Evolutionary conservation across 495 filamentous ascomycete genomes (phyloP).

Genomic region (Xylona heveae): DNA sequence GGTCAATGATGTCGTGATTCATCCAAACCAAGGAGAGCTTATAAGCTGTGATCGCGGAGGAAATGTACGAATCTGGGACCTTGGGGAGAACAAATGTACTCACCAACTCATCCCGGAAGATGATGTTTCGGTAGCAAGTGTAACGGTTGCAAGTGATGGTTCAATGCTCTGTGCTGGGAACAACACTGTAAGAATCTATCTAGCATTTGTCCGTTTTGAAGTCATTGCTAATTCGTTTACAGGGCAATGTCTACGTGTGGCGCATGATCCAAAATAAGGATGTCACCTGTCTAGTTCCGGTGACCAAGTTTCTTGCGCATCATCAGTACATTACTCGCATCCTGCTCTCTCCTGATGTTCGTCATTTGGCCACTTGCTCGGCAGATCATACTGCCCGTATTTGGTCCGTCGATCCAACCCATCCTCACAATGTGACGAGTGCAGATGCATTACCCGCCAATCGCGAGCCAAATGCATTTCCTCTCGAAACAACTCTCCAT

Average conservation of each 20-base stretch:
- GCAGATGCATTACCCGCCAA: slow-evolving; percentile 1
- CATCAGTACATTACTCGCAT: slow-evolving; percentile 87
- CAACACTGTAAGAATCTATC: slow-evolving; percentile 55
- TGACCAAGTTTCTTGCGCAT: slow-evolving; percentile 85
- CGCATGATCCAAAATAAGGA: slow-evolving; percentile 67
- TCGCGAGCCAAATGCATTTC: slow-evolving; percentile 33
- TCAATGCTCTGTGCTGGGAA: slow-evolving; percentile 90
- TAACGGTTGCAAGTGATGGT: slow-evolving; percentile 89
- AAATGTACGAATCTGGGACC: slow-evolving; percentile 87
- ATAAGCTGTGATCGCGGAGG: slow-evolving; percentile 88
- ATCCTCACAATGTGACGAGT: slow-evolving; percentile 12
- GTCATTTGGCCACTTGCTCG: slow-evolving; percentile 89
- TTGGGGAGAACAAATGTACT: slow-evolving; percentile 90
- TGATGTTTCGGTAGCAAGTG: slow-evolving; percentile 76
- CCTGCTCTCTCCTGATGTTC: slow-evolving; percentile 89
- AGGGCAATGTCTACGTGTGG: slow-evolving; percentile 98
- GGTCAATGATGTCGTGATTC: slow-evolving; percentile 93
- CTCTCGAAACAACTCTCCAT: slow-evolving; percentile 72
- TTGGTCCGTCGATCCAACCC: slow-evolving; percentile 87
- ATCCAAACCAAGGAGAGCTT: slow-evolving; percentile 94
- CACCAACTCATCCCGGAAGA: slow-evolving; percentile 95
- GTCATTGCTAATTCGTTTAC: slow-evolving; percentile 1
- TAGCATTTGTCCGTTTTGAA: slow-evolving; percentile 1
- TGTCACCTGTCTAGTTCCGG: slow-evolving; percentile 67
- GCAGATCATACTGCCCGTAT: slow-evolving; percentile 97